These are phyloP conservation scores for Claviceps pazoutovae DNA, from an alignment of 2,329 filamentous ascomycete genomes.

Conservation along the genomic window DNA sequence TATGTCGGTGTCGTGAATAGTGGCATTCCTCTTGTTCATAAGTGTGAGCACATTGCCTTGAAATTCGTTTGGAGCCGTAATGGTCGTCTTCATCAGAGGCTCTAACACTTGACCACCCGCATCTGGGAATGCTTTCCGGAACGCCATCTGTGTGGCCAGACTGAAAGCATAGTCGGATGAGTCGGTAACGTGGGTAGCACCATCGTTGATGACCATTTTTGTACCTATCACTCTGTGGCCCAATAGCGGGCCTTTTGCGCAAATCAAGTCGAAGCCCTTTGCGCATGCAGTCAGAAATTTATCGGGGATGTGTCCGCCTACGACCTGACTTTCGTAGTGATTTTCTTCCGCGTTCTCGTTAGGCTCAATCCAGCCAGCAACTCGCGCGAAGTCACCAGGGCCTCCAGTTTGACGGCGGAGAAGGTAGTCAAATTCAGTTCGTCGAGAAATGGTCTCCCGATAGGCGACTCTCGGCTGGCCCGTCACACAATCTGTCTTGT, in stretches of 20 bases:
- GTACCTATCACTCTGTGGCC: slow-evolving; percentile 87
- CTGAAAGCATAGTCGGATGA: slow-evolving; percentile 96
- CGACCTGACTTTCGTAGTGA: slow-evolving; percentile 73
- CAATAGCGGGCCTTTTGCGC: slow-evolving; percentile 76
- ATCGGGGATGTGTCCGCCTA: slow-evolving; percentile 83
- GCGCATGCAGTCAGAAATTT: slow-evolving; percentile 91
- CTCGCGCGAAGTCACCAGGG: slow-evolving; percentile 87
- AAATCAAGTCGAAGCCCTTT: slow-evolving; percentile 80
- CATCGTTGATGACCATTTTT: slow-evolving; percentile 87
- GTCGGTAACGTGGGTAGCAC: slow-evolving; percentile 93
- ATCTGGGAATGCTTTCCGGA: slow-evolving; percentile 80
- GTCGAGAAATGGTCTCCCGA: slow-evolving; percentile 76
- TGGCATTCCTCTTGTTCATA: slow-evolving; percentile 91
- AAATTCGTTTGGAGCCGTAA: slow-evolving; percentile 93
- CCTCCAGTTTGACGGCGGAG: slow-evolving; percentile 93
- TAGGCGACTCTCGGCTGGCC: slow-evolving; percentile 95
- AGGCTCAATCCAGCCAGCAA: slow-evolving; percentile 84
- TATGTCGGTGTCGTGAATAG: slow-evolving; percentile 91
- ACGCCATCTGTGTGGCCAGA: slow-evolving; percentile 86
- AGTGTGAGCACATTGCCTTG: slow-evolving; percentile 91
- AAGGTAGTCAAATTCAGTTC: slow-evolving; percentile 78
- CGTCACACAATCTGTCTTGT: slow-evolving; percentile 90
- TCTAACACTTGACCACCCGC: slow-evolving; percentile 77
- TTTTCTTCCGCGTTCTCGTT: slow-evolving; percentile 60
- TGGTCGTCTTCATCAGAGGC: slow-evolving; percentile 95